Base-by-base conservation (phyloP, 1,284 basidiomycete species). In the Trichosporon sp. region DNA sequence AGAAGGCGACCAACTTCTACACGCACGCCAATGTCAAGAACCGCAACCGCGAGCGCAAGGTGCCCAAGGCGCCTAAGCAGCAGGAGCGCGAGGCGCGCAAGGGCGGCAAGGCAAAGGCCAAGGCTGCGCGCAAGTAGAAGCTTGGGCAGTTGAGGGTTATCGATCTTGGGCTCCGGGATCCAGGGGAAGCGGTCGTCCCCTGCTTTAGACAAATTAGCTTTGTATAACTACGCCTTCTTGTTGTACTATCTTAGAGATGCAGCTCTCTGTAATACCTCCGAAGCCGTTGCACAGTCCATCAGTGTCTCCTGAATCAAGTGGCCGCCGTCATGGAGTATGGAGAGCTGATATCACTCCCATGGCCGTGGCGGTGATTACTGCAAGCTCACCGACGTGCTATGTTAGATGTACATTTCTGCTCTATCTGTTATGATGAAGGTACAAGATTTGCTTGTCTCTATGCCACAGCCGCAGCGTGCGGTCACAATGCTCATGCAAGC, bases 1-100 rank as follows among this genome's bases (percentile, higher is more conserved):
- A 88, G 82, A 95, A 92, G 81, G 87, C 91, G 16, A 85, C 86
- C 65, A 98, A 98, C 82, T 99, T 94, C 84, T 97, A 92, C 82
- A 87, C 89, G 7, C 84, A 77, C 56, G 86, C 89, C 65, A 94
- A 94, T 73, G 91, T 94, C 74, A 94, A 95, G 83, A 94, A 93
- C 81, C 91, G 89, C 77, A 93, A 82, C 71, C 71, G 80, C 57
- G 79, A 80, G 11, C 71, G 77, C 36, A 78, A 80, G 65, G 65
- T 74, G 29, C 79, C 79, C 56, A 75, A 74, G 65, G 61, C 59
- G 16, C 62, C 66, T 7, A 67, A 67, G 31, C 65, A 61, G 59
- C 69, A 70, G 49, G 67, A 71, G 62, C 65, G 59, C n/a, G 68
- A 49, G 34, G 16, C 34, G 7, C 34, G 29, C 25, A 56, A 56